Evolutionary conservation across 352 stramenopile species (phyloP).

Genomic region (Pythium pectinolyticum): DNA sequence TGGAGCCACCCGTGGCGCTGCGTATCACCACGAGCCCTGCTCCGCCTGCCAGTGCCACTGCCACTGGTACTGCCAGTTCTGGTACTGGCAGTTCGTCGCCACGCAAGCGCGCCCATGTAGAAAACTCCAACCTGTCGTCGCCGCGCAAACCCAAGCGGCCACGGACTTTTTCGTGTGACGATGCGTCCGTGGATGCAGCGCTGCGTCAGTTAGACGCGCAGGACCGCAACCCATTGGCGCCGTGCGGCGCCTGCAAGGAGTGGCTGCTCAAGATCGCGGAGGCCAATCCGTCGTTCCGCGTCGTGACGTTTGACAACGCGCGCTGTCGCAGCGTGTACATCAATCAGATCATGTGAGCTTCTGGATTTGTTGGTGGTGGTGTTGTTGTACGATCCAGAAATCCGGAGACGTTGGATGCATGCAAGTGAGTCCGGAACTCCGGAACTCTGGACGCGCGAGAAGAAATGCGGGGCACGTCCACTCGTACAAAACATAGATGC

Average conservation of each 20-base stretch:
- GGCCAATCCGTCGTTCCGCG: conserved; percentile 96
- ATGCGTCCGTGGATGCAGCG: conserved; percentile 51
- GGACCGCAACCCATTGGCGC: conserved; percentile 95
- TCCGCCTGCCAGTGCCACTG: not conserved
- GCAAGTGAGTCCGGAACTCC: not conserved
- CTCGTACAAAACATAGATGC: too few species aligned
- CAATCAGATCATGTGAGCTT: conserved; percentile 71
- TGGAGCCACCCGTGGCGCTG: conserved; percentile 12
- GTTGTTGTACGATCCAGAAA: too few species aligned
- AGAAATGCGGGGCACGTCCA: not conserved
- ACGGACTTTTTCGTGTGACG: conserved; percentile 80
- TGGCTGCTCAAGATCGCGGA: conserved; percentile 99
- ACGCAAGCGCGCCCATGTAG: conserved; percentile 8
- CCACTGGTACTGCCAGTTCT: too few species aligned
- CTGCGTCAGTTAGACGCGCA: conserved; percentile 29
- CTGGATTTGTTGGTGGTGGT: not conserved
- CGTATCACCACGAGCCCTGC: not conserved
- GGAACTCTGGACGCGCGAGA: conserved; percentile 1
- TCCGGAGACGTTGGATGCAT: too few species aligned
- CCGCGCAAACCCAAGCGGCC: conserved; percentile 78
- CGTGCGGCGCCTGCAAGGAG: conserved; percentile 98
- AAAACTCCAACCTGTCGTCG: conserved; percentile 32
- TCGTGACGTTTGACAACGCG: conserved; percentile 96
- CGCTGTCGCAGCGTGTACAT: conserved; percentile 93
- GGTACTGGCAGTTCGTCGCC: too few species aligned